These are phyloP conservation scores for Cardamine resedifolia DNA, from an alignment of 345 rosid species.

Conservation along the genomic window DNA sequence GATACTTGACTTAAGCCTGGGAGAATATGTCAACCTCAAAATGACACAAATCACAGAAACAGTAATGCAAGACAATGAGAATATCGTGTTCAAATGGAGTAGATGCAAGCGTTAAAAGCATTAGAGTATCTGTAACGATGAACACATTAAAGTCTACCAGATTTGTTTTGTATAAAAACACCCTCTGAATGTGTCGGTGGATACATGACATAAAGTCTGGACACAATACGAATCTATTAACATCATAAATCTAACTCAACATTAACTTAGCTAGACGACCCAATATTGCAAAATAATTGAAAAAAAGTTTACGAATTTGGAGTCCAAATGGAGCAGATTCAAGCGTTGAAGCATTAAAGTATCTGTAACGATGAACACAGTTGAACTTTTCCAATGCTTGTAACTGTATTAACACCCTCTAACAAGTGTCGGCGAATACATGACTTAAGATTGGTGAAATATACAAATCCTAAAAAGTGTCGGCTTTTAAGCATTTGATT, in stretches of 20 bases:
- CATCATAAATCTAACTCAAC: too few relatives aligned
- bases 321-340: slow-evolving; percentile 67
- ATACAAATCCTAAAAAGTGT: not conserved
- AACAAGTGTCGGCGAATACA: slow-evolving; percentile 38
- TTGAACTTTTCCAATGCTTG: slow-evolving; percentile 47
- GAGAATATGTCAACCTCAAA: not conserved
- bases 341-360: slow-evolving; percentile 29
- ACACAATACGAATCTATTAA: too few relatives aligned
- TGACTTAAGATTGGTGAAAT: slow-evolving; percentile 40
- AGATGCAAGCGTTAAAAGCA: slow-evolving; percentile 46
- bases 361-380: slow-evolving; percentile 56
- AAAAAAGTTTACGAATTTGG: too few relatives aligned
- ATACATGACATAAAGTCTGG: slow-evolving; percentile 66
- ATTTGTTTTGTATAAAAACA: slow-evolving; percentile 49
- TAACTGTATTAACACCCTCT: slow-evolving; percentile 51
- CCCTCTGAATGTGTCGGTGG: slow-evolving; percentile 24
- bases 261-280: too few relatives aligned
- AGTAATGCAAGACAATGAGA: not conserved
- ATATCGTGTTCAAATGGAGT: slow-evolving; percentile 69
- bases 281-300: too few relatives aligned
- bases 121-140: slow-evolving; percentile 55
- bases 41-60: not conserved
- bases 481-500: too few relatives aligned
- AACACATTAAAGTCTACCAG: slow-evolving; percentile 48
- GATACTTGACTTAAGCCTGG: slow-evolving; percentile 76